phyloP scores from a whole-genome alignment of 306 rosid species.

The Sphenostylis stenocarpa region DNA sequence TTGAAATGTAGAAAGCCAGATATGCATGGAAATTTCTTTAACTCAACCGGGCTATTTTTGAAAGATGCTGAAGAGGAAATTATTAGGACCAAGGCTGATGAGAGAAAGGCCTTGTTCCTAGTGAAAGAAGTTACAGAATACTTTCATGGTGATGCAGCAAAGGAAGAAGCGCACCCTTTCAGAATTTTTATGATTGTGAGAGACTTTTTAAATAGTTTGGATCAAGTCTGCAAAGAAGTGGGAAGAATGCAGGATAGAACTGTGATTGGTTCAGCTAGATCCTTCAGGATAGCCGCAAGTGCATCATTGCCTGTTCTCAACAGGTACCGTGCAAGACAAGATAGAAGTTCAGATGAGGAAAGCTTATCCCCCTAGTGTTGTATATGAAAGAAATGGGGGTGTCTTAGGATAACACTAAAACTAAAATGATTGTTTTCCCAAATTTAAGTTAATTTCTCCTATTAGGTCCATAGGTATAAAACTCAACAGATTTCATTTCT shows the following conservation, averaged over 20 bases:
- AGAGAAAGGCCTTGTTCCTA: slow-evolving; percentile 68
- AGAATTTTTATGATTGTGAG: slow-evolving; percentile 92
- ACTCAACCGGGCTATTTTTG: slow-evolving; percentile 64
- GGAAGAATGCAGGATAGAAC: slow-evolving; percentile 82
- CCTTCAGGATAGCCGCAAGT: slow-evolving; percentile 84
- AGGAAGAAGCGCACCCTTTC: slow-evolving; percentile 96
- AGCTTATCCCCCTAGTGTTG: slow-evolving; percentile 72
- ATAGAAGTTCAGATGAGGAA: slow-evolving; percentile 84
- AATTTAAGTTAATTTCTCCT: slow-evolving; percentile 27
- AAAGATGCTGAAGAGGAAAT: slow-evolving; percentile 82
- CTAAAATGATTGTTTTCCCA: slow-evolving; percentile 27
- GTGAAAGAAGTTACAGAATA: slow-evolving; percentile 87
- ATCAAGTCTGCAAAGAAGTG: slow-evolving; percentile 98
- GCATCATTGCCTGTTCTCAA: slow-evolving; percentile 94
- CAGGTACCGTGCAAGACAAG: slow-evolving; percentile 76
- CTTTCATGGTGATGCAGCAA: slow-evolving; percentile 81
- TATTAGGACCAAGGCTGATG: slow-evolving; percentile 60
- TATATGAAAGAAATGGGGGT: slow-evolving; percentile 39
- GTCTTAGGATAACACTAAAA: slow-evolving; percentile 40
- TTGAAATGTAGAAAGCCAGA: slow-evolving; percentile 68
- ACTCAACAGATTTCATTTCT: slow-evolving; percentile 32
- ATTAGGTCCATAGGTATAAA: slow-evolving; percentile 31
- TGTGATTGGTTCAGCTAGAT: slow-evolving; percentile 72
- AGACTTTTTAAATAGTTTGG: slow-evolving; percentile 80
- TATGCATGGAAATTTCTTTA: slow-evolving; percentile 68